Percentiles rank a stretch among this genome's conserved stretches.
These are phyloP conservation scores for Ophiostoma novo-ulmi DNA, from an alignment of 2,329 filamentous ascomycete species.

Conservation along the genomic window DNA sequence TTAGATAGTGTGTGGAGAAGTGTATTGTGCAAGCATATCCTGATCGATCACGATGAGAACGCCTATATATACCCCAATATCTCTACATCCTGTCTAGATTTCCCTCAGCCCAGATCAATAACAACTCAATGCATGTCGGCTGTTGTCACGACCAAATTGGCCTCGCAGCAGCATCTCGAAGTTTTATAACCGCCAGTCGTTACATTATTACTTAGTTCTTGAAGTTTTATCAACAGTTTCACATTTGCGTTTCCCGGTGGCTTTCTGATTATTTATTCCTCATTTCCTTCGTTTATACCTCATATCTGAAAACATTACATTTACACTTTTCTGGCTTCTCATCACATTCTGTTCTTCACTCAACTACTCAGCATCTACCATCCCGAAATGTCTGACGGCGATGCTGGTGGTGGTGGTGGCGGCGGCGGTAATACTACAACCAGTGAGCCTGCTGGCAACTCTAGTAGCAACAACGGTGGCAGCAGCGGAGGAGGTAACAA, in stretches of 20 bases:
- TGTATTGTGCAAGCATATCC: neutral
- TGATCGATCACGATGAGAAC: neutral
- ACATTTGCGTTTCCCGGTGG: neutral
- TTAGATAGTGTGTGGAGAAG: neutral
- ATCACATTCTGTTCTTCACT: neutral
- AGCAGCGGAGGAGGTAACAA: conserved; percentile 1
- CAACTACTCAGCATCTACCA: neutral
- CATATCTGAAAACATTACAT: neutral
- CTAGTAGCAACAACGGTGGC: neutral
- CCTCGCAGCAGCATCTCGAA: neutral
- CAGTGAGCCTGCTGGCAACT: neutral
- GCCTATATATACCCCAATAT: conserved; percentile 1
- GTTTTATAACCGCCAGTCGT: neutral
- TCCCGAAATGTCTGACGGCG: conserved; percentile 23
- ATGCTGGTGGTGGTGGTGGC: neutral
- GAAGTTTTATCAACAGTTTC: too few relatives aligned
- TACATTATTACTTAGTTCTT: too few relatives aligned
- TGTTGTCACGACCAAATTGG: neutral
- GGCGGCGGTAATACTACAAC: neutral
- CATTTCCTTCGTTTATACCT: neutral
- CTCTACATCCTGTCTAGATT: neutral
- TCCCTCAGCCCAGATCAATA: neutral
- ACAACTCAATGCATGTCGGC: neutral
- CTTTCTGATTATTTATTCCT: neutral
- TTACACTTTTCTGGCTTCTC: neutral